A percentile compares a stretch with the other conserved stretches of the same genome.
Evolutionary conservation across 1,284 basidiomycete genomes (phyloP).

Genomic region (Neonothopanus nambi): DNA sequence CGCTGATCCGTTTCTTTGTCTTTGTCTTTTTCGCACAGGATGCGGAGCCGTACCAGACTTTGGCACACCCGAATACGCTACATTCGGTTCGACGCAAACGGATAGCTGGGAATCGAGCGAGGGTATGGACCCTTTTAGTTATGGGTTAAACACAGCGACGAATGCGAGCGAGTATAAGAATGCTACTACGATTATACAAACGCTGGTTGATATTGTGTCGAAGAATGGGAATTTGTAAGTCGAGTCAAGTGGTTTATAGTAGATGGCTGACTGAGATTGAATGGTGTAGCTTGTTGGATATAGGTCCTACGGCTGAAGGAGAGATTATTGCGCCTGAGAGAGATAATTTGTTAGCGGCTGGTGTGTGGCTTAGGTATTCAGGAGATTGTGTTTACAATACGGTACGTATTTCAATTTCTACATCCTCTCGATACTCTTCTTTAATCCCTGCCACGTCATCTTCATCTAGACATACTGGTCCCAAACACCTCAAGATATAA

Average conservation of each 20-base stretch:
- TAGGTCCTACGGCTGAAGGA: constrained; percentile 57
- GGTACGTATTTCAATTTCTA: constrained; percentile 28
- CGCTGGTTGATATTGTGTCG: constrained; percentile 53
- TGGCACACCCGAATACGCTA: constrained; percentile 58
- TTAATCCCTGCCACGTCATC: neutral
- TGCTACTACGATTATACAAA: constrained; percentile 48
- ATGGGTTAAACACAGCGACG: constrained; percentile 45
- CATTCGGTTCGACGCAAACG: constrained; percentile 49
- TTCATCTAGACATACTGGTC: constrained; percentile 41
- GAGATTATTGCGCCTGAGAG: constrained; percentile 48
- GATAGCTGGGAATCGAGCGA: constrained; percentile 58
- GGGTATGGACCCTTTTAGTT: constrained; percentile 51
- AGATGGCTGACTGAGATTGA: neutral
- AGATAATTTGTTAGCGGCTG: constrained; percentile 48
- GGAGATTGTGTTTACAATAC: constrained; percentile 55
- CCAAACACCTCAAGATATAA: constrained; percentile 37
- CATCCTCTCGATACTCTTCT: neutral
- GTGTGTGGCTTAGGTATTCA: constrained; percentile 49
- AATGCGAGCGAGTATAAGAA: constrained; percentile 48
- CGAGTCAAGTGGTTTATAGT: neutral
- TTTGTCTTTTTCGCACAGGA: constrained; percentile 26
- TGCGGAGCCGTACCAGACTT: constrained; percentile 50
- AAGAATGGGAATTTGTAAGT: constrained; percentile 57
- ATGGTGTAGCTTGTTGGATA: constrained; percentile 44
- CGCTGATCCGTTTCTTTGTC: neutral